Conservation (phyloP, 1,284 basidiomycete genomes). For the Anthracocystis panici-leucophaei region DNA sequence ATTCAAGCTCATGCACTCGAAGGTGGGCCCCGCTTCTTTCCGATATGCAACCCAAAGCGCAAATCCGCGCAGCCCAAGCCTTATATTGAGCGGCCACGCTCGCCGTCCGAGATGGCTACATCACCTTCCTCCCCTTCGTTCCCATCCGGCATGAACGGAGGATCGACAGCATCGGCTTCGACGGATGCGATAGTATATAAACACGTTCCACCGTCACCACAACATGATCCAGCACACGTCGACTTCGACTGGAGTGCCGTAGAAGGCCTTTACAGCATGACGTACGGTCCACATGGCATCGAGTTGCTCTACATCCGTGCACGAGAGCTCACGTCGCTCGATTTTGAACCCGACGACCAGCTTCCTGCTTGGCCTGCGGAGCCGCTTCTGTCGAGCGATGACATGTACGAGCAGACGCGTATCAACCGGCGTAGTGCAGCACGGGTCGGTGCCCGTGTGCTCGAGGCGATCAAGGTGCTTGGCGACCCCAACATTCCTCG, state of each 20-base stretch:
- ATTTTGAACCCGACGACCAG: slow-evolving; percentile 46
- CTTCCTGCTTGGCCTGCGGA: slow-evolving; percentile 46
- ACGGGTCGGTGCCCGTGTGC: slow-evolving; percentile 40
- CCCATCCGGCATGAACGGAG: neutral
- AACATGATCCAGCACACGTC: slow-evolving; percentile 43
- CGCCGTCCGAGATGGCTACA: neutral
- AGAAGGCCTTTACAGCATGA: slow-evolving; percentile 55
- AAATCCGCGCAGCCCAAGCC: slow-evolving; percentile 13
- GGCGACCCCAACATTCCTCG: slow-evolving; percentile 59
- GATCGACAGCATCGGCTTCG: slow-evolving; percentile 2
- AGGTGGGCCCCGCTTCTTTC: slow-evolving; percentile 22
- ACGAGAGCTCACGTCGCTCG: slow-evolving; percentile 46
- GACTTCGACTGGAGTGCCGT: slow-evolving; percentile 54
- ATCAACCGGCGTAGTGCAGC: slow-evolving; percentile 42
- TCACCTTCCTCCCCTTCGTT: slow-evolving; percentile 18
- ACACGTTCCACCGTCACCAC: slow-evolving; percentile 21
- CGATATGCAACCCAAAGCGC: slow-evolving; percentile 24
- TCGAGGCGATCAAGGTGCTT: slow-evolving; percentile 54
- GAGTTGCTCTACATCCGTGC: slow-evolving; percentile 57
- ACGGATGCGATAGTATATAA: slow-evolving; percentile 15
- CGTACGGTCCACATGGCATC: slow-evolving; percentile 57
- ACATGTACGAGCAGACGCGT: slow-evolving; percentile 50
- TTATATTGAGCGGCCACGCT: neutral
- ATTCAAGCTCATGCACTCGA: slow-evolving; percentile 31
- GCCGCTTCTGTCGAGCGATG: slow-evolving; percentile 38